phyloP scores from a whole-genome alignment of 345 rosid genomes.

The Clausena lansium region DNA sequence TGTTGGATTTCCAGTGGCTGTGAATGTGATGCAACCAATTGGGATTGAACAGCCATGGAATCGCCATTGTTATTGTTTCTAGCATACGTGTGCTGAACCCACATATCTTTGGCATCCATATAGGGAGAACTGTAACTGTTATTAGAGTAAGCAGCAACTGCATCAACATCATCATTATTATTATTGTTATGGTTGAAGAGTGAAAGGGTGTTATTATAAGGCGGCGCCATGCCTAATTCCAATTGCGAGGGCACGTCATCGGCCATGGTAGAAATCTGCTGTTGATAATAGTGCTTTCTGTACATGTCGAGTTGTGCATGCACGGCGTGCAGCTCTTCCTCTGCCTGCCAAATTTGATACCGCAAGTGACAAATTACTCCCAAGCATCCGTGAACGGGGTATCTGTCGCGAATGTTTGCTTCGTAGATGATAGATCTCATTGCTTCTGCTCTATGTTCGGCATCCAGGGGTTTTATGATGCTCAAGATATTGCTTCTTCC shows the following conservation, averaged over 20 bases:
- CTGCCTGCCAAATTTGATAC: slow-evolving; percentile 41
- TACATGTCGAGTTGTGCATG: slow-evolving; percentile 57
- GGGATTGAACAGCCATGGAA: slow-evolving; percentile 48
- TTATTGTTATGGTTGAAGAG: slow-evolving; percentile 34
- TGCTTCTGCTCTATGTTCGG: slow-evolving; percentile 52
- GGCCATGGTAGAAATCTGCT: slow-evolving; percentile 28
- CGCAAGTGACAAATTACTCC: slow-evolving; percentile 49
- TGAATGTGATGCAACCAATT: slow-evolving; percentile 38
- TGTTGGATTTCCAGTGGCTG: slow-evolving; percentile 45
- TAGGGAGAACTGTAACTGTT: slow-evolving; percentile 35
- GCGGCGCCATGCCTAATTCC: slow-evolving; percentile 76
- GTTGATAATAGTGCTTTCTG: slow-evolving; percentile 40
- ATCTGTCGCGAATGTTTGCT: slow-evolving; percentile 61
- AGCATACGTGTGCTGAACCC: slow-evolving; percentile 40
- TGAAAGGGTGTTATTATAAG: slow-evolving; percentile 24
- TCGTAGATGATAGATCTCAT: slow-evolving; percentile 81
- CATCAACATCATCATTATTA: slow-evolving; percentile 23
- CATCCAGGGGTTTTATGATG: slow-evolving; percentile 52
- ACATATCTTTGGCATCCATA: slow-evolving; percentile 50
- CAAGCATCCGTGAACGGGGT: slow-evolving; percentile 77
- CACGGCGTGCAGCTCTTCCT: slow-evolving; percentile 63
- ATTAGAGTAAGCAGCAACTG: slow-evolving; percentile 18
- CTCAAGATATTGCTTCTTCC: slow-evolving; percentile 78
- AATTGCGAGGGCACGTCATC: slow-evolving; percentile 63
- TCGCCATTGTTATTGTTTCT: slow-evolving; percentile 17